Evolutionary conservation across 306 rosid species (phyloP), one percentile per base, ranked within the genome.

Genomic region (Medicago lupulina): DNA sequence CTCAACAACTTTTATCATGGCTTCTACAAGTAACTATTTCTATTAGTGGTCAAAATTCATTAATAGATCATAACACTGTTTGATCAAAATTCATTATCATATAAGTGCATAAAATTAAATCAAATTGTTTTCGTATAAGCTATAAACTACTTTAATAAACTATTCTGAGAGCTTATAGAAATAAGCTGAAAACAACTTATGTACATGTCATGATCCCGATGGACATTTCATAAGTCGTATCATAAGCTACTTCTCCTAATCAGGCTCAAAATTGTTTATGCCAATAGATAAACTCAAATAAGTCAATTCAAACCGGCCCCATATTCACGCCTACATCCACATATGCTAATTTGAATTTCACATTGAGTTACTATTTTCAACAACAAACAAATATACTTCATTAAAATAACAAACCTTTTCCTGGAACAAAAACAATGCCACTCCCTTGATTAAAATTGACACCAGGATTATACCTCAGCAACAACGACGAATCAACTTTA

Each of bases 371-470:
- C 67, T 61, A 61, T 61, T 15, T 61, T 61, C 2, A 31, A 21
- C 12, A 61, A 6, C 21, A 31, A 61, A 7, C 41, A 59, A 59
- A 59, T 2, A 7, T 11, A 44, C 1, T 15, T 6, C 0, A 31
- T 17, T 11, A 19, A 66, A 66, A 3, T 18, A 11, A 67, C 57
- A 44, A 13, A 67, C 98, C 98, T 90, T 84, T 91, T 25, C 88
- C 91, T 0, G 98, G 97, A 70, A 95, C 70, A 43, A 58, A 87
- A 83, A 86, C 85, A 46, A 85, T 34, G 4, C 89, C 93, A 61
- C 83, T 88, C 57, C 93, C 98, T 17, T 63, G 71, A 46, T 81
- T 87, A 65, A 92, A 95, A 88, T 95, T 75, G 38, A 87, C 92
- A 36, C 44, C 23, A 6, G 83, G 89, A 75, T 95, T 95, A 70